phyloP scores from a whole-genome alignment of 306 rosid species.

The Vicia sativa region DNA sequence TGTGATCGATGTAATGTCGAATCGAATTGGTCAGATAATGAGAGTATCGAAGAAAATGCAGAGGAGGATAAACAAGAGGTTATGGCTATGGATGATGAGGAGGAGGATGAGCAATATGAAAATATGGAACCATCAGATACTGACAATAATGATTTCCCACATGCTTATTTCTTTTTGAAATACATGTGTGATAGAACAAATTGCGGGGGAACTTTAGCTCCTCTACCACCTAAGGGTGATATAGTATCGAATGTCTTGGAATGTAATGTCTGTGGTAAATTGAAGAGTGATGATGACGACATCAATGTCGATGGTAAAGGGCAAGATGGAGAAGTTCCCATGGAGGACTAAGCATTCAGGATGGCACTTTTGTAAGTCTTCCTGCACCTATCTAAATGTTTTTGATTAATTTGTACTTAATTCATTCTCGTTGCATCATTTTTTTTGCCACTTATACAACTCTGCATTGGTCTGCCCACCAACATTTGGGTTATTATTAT shows the following conservation, averaged over 20 bases:
- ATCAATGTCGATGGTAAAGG: constrained; percentile 33
- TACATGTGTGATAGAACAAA: constrained; percentile 67
- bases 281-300: constrained; percentile 45
- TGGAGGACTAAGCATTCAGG: constrained; percentile 48
- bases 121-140: constrained; percentile 47
- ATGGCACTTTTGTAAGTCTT: constrained; percentile 36
- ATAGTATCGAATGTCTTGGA: constrained; percentile 56
- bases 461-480: constrained; percentile 9
- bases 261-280: constrained; percentile 73
- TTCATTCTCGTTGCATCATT: background rate
- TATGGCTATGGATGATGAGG: constrained; percentile 40
- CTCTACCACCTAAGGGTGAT: constrained; percentile 57
- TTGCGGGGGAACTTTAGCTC: constrained; percentile 81
- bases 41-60: constrained; percentile 42
- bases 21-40: constrained; percentile 73
- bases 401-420: background rate
- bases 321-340: constrained; percentile 42
- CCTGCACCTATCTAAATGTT: constrained; percentile 13
- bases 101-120: constrained; percentile 45
- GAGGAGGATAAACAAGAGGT: constrained; percentile 54
- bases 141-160: constrained; percentile 61
- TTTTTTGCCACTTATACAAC: background rate
- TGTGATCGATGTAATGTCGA: constrained; percentile 85
- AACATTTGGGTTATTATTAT: constrained; percentile 9
- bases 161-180: constrained; percentile 75